Evolutionary conservation across 192 early-diverging fungal genomes (phyloP), one percentile per base, ranked within the genome.

Genomic region (Backusella mclennaniae): DNA sequence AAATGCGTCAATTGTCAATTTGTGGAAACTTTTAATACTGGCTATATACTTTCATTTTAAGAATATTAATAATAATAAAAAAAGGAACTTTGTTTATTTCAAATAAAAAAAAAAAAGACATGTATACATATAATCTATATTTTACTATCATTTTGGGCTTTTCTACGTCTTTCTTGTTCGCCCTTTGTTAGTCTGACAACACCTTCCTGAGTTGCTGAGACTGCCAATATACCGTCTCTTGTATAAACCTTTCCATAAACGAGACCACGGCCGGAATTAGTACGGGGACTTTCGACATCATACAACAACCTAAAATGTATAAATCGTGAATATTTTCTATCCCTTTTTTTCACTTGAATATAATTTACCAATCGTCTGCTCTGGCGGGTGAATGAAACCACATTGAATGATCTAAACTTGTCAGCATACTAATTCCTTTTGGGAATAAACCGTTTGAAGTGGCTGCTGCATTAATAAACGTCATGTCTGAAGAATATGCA

Each of bases 1-100:
- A 96, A 82, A 95, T 99, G 93, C 87, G 96, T 33, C 94, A 94
- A 71, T 83, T 99, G 42, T 86, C 89, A 52, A 99, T 99, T 75
- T 99, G 97, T 82, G 92, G 89, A n/a, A 88, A 91, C 70, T 81
- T 83, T 69, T 89, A 85, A 79, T 33, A 33, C 33, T 0, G 2
- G 33, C 1, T 33, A 33, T 33, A 33, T 33, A 33, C 33, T 3
- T 33, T 33, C 2, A 33, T 39, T 39, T 39, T 3, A 39, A 39
- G 9, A 39, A 39, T 11, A 38, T 38, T 38, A 39, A 11, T 11
- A 39, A 39, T 12, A 39, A 39, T 9, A 39, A 39, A 44, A 49
- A 49, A 49, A 6, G 46, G 19, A 49, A 49, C 0, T 6, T 0
- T 21, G 46, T 49, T 49, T 49, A 49, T n/a, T 49, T 49, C 17